Evolutionary conservation across 1,139 yeast species (phyloP), one percentile per base, ranked within the genome.

Genomic region (Yamadazyma triangularis): DNA sequence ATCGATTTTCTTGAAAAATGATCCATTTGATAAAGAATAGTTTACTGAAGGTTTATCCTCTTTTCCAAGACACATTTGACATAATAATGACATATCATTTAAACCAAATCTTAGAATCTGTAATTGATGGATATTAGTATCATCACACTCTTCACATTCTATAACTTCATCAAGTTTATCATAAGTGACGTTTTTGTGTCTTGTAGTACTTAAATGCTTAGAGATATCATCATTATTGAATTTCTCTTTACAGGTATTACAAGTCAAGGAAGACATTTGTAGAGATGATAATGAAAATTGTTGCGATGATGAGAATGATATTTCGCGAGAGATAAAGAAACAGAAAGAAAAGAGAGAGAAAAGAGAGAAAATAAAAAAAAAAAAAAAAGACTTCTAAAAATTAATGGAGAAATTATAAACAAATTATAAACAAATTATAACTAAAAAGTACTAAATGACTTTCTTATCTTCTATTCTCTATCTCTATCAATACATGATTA

Each of bases 101-200:
- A 78, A 72, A 2, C 79, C 83, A 48, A 64, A 73, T 28, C 83
- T 51, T 7, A 71, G 55, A 25, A 78, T 60, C 30, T 60, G 62
- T 30, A 77, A 53, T 42, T 70, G 73, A 47, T 76, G 81, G 27
- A 78, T 64, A 45, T 76, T 77, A 28, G 61, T 47, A 44, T 74
- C 75, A 13, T 62, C 63, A 51, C 85, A 77, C 27, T 69, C 73
- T 46, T 76, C 81, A 51, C 85, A 78, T 39, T 61, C 65, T 8
- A 78, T 48, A 8, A 54, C 49, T 42, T 75, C 79, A 19, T 57
- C 63, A 4, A 56, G 40, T 0, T 45, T 34, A 6, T 50, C 51
- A 37, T 58, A 58, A 30, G 38, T 42, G 6, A 75, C 68, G 1
- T 67, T 50, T 43, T 73, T 76, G 55, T 78, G 85, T 38, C 82